Conservation (phyloP, 225 moss, liverwort and hornwort genomes). For the Antitrichia curtipendula region DNA sequence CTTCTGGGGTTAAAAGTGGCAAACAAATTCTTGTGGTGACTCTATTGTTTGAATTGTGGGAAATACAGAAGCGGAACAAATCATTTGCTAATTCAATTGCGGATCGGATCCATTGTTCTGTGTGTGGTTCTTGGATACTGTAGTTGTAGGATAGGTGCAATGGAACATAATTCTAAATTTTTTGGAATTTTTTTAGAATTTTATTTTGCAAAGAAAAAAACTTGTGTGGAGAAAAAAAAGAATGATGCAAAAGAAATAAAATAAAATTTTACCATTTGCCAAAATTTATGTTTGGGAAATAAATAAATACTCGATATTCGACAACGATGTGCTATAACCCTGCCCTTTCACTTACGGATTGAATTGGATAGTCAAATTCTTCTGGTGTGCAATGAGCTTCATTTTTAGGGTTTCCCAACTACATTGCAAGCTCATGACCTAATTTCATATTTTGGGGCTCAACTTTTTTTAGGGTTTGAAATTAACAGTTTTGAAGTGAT, state of each 20-base stretch:
- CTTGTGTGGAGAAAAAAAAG: no score
- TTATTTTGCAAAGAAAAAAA: not conserved
- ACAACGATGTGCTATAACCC: accelerated
- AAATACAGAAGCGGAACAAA: accelerated
- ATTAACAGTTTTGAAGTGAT: not conserved
- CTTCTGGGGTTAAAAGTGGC: not conserved
- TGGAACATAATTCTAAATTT: not conserved
- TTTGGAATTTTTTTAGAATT: no score
- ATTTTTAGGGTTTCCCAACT: no score
- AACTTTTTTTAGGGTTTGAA: not conserved
- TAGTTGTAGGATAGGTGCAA: not conserved
- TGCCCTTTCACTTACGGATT: not conserved
- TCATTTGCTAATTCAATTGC: not conserved
- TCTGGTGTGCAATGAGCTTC: not conserved
- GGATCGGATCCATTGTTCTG: not conserved
- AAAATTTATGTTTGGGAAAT: not conserved
- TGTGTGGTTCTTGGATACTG: not conserved
- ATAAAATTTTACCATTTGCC: not conserved
- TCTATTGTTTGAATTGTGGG: not conserved
- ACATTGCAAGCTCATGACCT: no score
- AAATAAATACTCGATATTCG: not conserved
- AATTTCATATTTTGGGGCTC: not conserved
- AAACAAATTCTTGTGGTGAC: not conserved
- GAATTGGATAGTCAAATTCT: not conserved
- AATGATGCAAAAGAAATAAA: not conserved